Percentiles rank a stretch among this genome's conserved stretches.
phyloP scores from a whole-genome alignment of 2,329 filamentous ascomycete genomes.

The Aspergillus nomiae region DNA sequence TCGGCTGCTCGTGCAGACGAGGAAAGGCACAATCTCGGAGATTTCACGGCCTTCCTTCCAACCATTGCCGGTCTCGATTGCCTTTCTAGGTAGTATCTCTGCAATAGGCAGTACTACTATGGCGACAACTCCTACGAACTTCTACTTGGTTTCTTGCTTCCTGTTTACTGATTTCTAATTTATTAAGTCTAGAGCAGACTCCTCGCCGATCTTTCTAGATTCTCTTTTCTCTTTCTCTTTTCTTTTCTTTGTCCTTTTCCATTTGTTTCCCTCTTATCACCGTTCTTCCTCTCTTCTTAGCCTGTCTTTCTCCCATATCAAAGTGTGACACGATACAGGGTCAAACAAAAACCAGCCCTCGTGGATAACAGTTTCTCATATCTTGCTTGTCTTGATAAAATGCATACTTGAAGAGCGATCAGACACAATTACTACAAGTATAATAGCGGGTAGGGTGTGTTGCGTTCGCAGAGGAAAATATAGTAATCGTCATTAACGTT shows the following conservation, averaged over 20 bases:
- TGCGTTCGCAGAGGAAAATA: not conserved
- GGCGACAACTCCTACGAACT: not conserved
- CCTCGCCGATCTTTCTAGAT: not conserved
- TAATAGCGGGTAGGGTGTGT: not conserved
- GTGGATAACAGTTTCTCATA: not conserved
- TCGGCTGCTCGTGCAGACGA: slow-evolving; percentile 13
- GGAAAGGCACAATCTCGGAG: not conserved
- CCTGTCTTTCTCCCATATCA: not conserved
- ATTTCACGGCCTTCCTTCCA: not conserved
- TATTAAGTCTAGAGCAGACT: not conserved
- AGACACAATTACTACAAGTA: not conserved
- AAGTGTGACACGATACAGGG: not conserved
- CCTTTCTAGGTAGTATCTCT: slow-evolving; percentile 3
- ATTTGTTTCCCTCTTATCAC: no score
- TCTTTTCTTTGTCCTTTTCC: no score
- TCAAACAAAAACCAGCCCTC: not conserved
- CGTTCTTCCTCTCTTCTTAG: no score
- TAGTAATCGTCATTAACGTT: not conserved
- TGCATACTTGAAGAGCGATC: not conserved
- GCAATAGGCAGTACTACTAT: not conserved
- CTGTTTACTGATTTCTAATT: not conserved
- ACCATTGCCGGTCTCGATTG: not conserved
- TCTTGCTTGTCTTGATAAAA: not conserved
- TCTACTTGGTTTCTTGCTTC: not conserved
- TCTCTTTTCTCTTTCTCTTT: not conserved